Evolutionary conservation across 2,329 filamentous ascomycete species (phyloP), one percentile per base, ranked within the genome.

Genomic region (Paraphoma chrysanthemicola): DNA sequence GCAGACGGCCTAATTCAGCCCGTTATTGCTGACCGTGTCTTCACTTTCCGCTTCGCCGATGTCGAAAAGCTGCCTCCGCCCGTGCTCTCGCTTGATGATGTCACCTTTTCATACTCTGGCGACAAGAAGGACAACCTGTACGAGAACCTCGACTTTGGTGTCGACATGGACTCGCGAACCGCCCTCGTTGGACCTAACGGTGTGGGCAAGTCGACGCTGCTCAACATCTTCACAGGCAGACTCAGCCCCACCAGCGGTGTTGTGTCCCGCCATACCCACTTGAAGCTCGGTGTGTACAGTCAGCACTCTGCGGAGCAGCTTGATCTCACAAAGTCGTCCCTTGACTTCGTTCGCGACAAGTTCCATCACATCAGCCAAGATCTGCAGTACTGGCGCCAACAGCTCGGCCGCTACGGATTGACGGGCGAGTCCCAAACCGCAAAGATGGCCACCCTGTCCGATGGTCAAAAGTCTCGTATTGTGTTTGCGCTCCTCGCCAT

Each of bases 51-150:
- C 74, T 99, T 99, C 79, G 95, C 95, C 67, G 93, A 98, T 74
- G 95, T 98, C 51, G 95, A 99, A 78, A 99, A 99, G 86, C 89
- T 99, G n/a, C 95, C 95, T 11, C 96, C 95, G 51, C 95, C 95
- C 39, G 95, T 99, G 44, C 83, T 99, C 69, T 94, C 95, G 9
- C 96, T 99, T 72, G 95, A 99, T 81, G 86, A 97, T 68, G 95
- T 99, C 69, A 97, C 93, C 54, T 99, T 99, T 83, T 96, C 94
- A 43, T 99, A 99, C 86, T 96, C 92, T 53, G 95, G 95, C 60
- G 87, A 96, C 12, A 72, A 87, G 52, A 88, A 91, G 74, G 95
- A 99, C 76, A 96, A 96, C 77, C 85, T 99, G 52, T 99, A 99
- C 84, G 92, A 94, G 80, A 88, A 97, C 82, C 87, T 99, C 42